Conservation (phyloP, 2,329 filamentous ascomycete species). For the Aspergillus pseudoterreus region DNA sequence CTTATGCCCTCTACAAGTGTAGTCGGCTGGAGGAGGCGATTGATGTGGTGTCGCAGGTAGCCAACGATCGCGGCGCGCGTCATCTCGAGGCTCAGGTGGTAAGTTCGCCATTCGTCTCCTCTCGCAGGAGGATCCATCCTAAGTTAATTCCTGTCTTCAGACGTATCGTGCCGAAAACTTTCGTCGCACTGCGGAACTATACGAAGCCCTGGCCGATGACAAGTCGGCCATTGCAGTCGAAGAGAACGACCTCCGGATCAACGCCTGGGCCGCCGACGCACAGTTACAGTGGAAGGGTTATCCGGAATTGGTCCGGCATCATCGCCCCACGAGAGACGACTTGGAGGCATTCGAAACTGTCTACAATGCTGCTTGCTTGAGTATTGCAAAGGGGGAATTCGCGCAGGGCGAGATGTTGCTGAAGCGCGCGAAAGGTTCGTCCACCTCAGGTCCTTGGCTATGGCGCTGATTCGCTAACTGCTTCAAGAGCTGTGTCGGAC, state of each 20-base stretch:
- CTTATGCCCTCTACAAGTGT: conserved; percentile 61
- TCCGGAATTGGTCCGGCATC: conserved; percentile 49
- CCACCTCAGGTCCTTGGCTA: background rate
- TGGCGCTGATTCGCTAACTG: background rate
- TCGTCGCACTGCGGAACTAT: conserved; percentile 51
- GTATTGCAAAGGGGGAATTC: conserved; percentile 59
- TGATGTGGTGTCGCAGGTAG: conserved; percentile 43
- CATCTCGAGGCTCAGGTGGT: conserved; percentile 63
- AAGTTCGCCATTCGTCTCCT: conserved; percentile 14
- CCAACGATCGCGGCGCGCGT: conserved; percentile 48
- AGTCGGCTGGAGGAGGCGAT: conserved; percentile 55
- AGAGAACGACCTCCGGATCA: conserved; percentile 59
- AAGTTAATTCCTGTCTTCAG: conserved; percentile 12
- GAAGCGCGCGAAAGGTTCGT: conserved; percentile 53
- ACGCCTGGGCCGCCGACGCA: conserved; percentile 58
- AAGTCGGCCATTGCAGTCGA: conserved; percentile 43
- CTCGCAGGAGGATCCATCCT: background rate
- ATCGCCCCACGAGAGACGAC: conserved; percentile 55
- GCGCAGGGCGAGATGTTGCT: conserved; percentile 57
- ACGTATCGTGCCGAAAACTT: conserved; percentile 60
- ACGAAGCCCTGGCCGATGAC: conserved; percentile 47
- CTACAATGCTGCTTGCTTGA: conserved; percentile 62
- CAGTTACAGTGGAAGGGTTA: conserved; percentile 59
- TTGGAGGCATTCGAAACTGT: conserved; percentile 62
- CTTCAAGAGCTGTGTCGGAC: conserved; percentile 54